Conservation (phyloP, 257 asterid genomes). For the Rubia yunnanensis region DNA sequence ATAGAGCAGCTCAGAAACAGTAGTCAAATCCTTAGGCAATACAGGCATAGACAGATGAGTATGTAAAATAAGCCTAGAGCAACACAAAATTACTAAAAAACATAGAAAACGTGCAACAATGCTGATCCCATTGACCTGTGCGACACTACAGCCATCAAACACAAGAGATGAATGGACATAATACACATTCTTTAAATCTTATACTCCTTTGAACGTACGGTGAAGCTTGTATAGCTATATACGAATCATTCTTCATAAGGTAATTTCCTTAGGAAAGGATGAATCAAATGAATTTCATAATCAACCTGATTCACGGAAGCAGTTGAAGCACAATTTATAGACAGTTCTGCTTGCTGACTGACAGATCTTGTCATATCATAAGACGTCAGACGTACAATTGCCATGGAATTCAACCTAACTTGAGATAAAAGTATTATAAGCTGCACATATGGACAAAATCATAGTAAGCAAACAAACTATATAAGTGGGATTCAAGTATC, state of each 20-base stretch:
- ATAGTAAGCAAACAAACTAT: neutral
- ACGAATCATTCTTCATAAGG: neutral
- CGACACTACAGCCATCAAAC: neutral
- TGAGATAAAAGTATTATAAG: constrained; percentile 56
- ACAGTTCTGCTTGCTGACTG: constrained; percentile 12
- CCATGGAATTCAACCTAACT: constrained; percentile 88
- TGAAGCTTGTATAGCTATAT: neutral
- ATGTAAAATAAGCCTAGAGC: neutral
- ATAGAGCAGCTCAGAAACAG: neutral
- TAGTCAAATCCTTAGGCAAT: neutral
- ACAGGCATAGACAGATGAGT: neutral
- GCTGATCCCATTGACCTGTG: neutral
- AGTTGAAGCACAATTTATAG: constrained; percentile 31
- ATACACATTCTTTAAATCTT: neutral
- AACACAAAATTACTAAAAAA: neutral
- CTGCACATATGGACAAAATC: constrained; percentile 34
- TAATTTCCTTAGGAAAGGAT: neutral
- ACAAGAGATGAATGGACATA: neutral
- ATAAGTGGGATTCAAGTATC: neutral
- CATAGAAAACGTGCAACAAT: neutral
- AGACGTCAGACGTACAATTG: constrained; percentile 56
- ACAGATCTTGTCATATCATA: constrained; percentile 37
- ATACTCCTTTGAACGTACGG: neutral
- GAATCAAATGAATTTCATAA: constrained; percentile 5
- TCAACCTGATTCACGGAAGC: constrained; percentile 69